Evolutionary conservation across 768 basidiomycete genomes (phyloP).

Genomic region (Tulasnella sp.): DNA sequence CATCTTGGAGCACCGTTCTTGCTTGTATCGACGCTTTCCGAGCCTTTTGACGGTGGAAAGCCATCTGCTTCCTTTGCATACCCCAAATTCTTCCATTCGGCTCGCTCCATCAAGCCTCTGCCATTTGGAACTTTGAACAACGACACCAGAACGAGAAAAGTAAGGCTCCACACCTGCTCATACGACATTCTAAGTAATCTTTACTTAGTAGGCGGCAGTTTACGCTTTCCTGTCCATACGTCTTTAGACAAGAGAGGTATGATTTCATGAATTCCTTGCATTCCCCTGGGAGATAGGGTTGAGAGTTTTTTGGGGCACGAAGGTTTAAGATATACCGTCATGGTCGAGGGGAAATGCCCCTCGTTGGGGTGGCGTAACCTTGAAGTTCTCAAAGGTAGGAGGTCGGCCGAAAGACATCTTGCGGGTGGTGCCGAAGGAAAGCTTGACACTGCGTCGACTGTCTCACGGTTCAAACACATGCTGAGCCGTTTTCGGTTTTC

Average conservation of each 20-base stretch:
- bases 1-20: no score
- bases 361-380: conserved; percentile 27
- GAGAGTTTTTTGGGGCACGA: background rate
- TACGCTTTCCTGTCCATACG: conserved; percentile 25
- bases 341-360: conserved; percentile 32
- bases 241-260: conserved; percentile 27
- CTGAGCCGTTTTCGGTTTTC: no score
- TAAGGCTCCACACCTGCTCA: conserved; percentile 26
- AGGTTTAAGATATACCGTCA: conserved; percentile 25
- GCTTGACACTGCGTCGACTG: no score
- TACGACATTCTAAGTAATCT: conserved; percentile 29
- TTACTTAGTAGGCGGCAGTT: conserved; percentile 26
- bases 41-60: no score
- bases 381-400: conserved; percentile 26
- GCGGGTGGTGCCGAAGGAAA: background rate
- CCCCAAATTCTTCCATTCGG: conserved; percentile 29
- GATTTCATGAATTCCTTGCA: conserved; percentile 28
- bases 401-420: conserved; percentile 30
- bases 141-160: background rate
- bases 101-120: conserved; percentile 28
- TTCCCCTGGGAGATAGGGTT: conserved; percentile 23
- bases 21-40: no score
- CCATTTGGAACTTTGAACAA: background rate
- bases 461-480: no score
- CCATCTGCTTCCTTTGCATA: no score